These are phyloP conservation scores for Coemansia sp. DNA, from an alignment of 192 early-diverging fungal genomes.

Conservation along the genomic window DNA sequence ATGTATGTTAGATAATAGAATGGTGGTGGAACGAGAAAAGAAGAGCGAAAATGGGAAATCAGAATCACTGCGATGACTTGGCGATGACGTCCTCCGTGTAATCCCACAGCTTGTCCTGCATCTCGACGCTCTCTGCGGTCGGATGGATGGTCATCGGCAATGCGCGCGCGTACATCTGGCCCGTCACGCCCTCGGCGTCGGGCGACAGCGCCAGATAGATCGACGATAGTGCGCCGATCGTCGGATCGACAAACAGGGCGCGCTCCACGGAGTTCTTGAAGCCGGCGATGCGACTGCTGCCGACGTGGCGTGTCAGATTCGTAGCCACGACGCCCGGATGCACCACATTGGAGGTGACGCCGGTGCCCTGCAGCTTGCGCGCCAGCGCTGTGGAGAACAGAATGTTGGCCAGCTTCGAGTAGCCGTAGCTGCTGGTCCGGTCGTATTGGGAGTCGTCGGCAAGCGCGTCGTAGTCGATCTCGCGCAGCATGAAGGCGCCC, in stretches of 20 bases:
- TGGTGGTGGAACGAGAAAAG: neutral
- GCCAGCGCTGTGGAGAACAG: constrained; percentile 38
- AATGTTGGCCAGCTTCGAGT: constrained; percentile 49
- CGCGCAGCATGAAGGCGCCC: constrained; percentile 21
- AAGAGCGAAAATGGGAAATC: neutral
- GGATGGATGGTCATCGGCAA: constrained; percentile 18
- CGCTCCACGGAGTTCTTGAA: constrained; percentile 2
- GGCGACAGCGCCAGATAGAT: constrained; percentile 36
- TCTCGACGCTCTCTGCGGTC: neutral
- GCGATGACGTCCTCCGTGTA: constrained; percentile 36
- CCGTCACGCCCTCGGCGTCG: constrained; percentile 20
- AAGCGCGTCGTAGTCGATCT: constrained; percentile 24
- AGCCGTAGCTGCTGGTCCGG: constrained; percentile 27
- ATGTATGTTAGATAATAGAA: neutral
- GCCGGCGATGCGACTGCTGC: constrained; percentile 1
- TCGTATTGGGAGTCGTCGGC: constrained; percentile 20
- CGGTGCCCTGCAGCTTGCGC: constrained; percentile 24
- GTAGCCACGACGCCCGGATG: constrained; percentile 38
- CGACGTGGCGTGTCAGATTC: constrained; percentile 23
- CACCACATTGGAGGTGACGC: constrained; percentile 21
- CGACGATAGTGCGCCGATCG: constrained; percentile 29
- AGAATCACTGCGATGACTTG: constrained; percentile 4
- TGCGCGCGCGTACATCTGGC: constrained; percentile 17
- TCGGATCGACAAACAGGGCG: constrained; percentile 12
- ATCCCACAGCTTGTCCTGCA: constrained; percentile 43